Conservation (phyloP, 208 protist species). For the Crithidia acanthocephali region DNA sequence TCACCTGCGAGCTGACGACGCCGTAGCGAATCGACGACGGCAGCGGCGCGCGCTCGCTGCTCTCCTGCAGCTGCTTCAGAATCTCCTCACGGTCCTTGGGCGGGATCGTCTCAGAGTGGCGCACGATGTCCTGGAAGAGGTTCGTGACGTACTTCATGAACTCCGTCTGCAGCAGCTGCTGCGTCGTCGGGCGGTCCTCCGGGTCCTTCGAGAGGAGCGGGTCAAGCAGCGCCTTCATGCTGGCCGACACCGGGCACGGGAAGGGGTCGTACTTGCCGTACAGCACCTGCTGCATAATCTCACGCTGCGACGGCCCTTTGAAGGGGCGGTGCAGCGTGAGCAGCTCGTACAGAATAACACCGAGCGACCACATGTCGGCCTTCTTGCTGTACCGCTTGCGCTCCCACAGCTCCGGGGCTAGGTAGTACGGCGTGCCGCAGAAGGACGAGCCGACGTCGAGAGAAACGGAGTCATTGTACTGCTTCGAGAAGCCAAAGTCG, state of each 20-base stretch:
- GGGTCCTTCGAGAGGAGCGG: conserved; percentile 76
- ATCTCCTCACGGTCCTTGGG: conserved; percentile 70
- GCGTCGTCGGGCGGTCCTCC: conserved; percentile 62
- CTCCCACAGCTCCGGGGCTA: conserved; percentile 94
- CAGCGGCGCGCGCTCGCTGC: conserved; percentile 44
- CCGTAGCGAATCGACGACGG: conserved; percentile 63
- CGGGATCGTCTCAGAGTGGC: conserved; percentile 75
- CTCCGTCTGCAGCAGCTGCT: conserved; percentile 79
- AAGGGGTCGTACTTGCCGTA: conserved; percentile 82
- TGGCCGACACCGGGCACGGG: conserved; percentile 63
- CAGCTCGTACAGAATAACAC: conserved; percentile 89
- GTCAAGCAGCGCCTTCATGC: conserved; percentile 75
- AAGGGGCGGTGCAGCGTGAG: conserved; percentile 88
- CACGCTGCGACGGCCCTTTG: conserved; percentile 77
- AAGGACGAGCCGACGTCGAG: conserved; percentile 79
- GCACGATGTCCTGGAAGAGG: conserved; percentile 89
- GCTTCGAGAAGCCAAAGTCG: conserved; percentile 89
- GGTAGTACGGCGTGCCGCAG: conserved; percentile 94
- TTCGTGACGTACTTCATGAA: conserved; percentile 92
- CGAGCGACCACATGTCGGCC: conserved; percentile 94
- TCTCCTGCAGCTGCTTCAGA: conserved; percentile 64
- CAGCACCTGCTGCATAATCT: conserved; percentile 88
- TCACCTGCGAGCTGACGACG: conserved; percentile 57
- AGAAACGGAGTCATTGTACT: conserved; percentile 85
- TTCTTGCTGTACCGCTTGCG: conserved; percentile 95